These are phyloP conservation scores for Calonectria pseudoturangicola DNA, from an alignment of 2,329 filamentous ascomycete genomes.

Conservation along the genomic window DNA sequence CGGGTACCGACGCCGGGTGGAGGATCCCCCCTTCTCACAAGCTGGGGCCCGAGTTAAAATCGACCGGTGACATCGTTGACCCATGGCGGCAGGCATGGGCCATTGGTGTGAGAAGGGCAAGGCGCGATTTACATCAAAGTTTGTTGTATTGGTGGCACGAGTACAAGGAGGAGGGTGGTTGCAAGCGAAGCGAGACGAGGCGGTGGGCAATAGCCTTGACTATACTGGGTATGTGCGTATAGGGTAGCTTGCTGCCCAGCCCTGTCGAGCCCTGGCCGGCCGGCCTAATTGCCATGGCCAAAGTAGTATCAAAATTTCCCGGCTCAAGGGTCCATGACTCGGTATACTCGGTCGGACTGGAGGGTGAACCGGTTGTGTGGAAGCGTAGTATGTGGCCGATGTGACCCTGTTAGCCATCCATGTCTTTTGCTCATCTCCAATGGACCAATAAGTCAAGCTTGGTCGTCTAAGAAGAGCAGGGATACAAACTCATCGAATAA, in stretches of 20 bases:
- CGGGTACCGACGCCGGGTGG: constrained; percentile 41
- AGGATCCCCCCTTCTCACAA: constrained; percentile 32
- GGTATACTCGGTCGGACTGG: not conserved
- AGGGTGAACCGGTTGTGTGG: constrained; percentile 2
- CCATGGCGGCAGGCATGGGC: constrained; percentile 30
- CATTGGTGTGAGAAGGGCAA: constrained; percentile 13
- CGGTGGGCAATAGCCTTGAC: not conserved
- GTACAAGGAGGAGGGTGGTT: constrained; percentile 9
- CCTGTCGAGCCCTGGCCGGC: not conserved
- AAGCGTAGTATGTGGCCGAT: not conserved
- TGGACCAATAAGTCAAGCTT: not conserved
- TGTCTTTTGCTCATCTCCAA: not conserved
- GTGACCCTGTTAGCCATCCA: not conserved
- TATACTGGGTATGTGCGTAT: not conserved
- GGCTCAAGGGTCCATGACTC: not conserved
- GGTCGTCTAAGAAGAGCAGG: not conserved
- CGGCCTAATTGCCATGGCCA: not conserved
- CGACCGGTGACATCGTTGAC: constrained; percentile 37
- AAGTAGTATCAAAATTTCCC: constrained; percentile 5
- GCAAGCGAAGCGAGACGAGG: constrained; percentile 15
- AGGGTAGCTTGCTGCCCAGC: constrained; percentile 9
- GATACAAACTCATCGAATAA: not conserved
- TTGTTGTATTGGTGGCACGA: constrained; percentile 19
- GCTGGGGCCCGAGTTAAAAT: constrained; percentile 36
- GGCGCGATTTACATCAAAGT: constrained; percentile 9